Evolutionary conservation across 768 basidiomycete species (phyloP), one percentile per base, ranked within the genome.

Genomic region (Dictyophora rubrovolvata): DNA sequence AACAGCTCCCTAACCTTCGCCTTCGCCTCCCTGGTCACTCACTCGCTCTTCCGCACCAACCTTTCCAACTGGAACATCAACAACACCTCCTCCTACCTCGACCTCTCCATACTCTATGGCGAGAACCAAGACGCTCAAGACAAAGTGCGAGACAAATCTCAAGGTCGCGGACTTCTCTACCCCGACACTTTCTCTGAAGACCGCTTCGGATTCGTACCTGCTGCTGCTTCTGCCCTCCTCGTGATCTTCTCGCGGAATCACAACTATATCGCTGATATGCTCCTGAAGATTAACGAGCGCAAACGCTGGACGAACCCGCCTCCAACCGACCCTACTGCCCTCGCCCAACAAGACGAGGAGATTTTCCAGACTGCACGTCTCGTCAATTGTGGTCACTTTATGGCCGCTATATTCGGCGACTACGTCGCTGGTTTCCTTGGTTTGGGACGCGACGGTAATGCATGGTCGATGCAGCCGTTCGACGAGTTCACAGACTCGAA

Each of bases 341-440:
- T 61, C 18, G 65, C 63, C 14, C 48, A 58, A 14, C 79, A 80
- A 62, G 80, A 81, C 62, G 80, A 81, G 59, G 76, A 84, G 58
- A 78, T 84, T 17, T 84, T 82, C 73, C 78, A 82, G 64, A 77
- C 74, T 14, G 78, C 79, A 0, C 69, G 74, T 23, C 74, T 82
- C n/a, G 69, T 82, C 65, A 67, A 62, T 63, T 75, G 79, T 60
- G 79, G 79, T 11, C 79, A 81, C 63, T 82, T 81, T 66, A 79
- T 80, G 72, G 73, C 74, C 60, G 67, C 76, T 51, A 77, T 81
- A 64, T 72, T 81, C 63, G 77, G 76, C n/a, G 81, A 82, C 67
- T 83, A 83, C 63, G 80, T 82, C 34, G 76, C 79, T 5, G 77
- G 78, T 8, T 82, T 82, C 70, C 70, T 83, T 5, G 81, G 81